Evolutionary conservation across 352 stramenopile genomes (phyloP), one percentile per base, ranked within the genome.

Genomic region (Plasmopara muralis): DNA sequence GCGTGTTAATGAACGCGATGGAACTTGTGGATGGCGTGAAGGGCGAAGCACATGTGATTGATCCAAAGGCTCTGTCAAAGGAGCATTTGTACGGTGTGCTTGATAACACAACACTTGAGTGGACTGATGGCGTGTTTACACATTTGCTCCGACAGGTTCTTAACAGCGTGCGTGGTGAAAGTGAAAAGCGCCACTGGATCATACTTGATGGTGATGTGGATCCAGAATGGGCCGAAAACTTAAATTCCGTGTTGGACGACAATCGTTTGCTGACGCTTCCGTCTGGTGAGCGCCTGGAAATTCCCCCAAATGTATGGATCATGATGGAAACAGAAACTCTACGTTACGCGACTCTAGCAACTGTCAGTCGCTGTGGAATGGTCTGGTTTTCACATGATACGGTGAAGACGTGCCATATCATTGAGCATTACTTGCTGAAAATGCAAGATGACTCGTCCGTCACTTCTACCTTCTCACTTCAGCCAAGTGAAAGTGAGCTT

Each of bases 141-240:
- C 83, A 96, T 57, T 70, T 98, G 33, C 68, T 99, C 7, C 83
- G 97, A 8, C 85, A 97, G 57, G 73, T 99, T 39, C 76, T 98
- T 29, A 98, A 98, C 46, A 99, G 98, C 52, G 93, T 99, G 38
- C 83, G 96, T 50, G 96, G 96, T 50, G 96, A 98, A 79, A 97
- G 89, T 58, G 83, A 96, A 34, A 87, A 95, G 50, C 81, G 93
- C 5, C 93, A 98, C 66, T 99, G 96, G 96, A 98, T 99, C 59
- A 85, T 99, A 40, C 99, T 99, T 63, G 97, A 99, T 77, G 97
- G 97, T 43, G 97, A 99, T 65, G 97, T 99, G 16, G 97, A 99
- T 71, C 97, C 97, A n/a, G 95, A 99, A 66, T 99, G 97, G 97
- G 97, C 97, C 33, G 97, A 99, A 68, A 99, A 99, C 67, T 86